These are phyloP conservation scores for Atkinsonella hypoxylon DNA, from an alignment of 2,329 filamentous ascomycete genomes.

Conservation along the genomic window DNA sequence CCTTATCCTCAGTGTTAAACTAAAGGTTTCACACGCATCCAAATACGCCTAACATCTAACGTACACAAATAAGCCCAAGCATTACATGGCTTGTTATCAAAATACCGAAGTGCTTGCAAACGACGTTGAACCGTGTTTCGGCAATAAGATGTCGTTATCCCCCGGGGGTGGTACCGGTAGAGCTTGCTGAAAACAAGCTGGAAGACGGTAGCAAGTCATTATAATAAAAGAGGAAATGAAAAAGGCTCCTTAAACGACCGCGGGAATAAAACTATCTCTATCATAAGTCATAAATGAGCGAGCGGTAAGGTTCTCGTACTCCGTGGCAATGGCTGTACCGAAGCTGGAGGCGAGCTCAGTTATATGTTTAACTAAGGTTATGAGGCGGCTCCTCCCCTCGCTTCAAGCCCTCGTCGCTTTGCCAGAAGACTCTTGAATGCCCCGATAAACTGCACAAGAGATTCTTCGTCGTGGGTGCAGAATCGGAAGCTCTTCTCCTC, in stretches of 20 bases:
- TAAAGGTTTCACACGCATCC: background rate
- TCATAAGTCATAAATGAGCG: background rate
- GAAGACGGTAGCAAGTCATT: no score
- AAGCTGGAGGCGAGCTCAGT: no score
- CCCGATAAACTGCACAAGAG: slow-evolving; percentile 71
- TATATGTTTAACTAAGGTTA: background rate
- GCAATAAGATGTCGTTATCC: background rate
- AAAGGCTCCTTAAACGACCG: background rate
- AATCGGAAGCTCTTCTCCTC: slow-evolving; percentile 80
- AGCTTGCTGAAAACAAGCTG: background rate
- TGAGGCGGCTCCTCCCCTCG: slow-evolving; percentile 29
- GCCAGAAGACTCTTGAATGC: slow-evolving; percentile 79
- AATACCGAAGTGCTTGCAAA: background rate
- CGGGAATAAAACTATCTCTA: background rate
- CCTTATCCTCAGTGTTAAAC: no score
- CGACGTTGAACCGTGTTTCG: background rate
- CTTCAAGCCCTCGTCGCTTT: slow-evolving; percentile 53
- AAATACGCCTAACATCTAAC: background rate
- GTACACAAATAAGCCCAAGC: background rate
- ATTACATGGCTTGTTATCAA: background rate
- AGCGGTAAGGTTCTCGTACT: background rate
- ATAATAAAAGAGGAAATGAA: background rate
- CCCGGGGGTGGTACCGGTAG: background rate
- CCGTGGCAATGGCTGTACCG: background rate
- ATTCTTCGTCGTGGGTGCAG: slow-evolving; percentile 69